Evolutionary conservation across 1,139 yeast species (phyloP).

Genomic region (Debaryomyces singareniensis): DNA sequence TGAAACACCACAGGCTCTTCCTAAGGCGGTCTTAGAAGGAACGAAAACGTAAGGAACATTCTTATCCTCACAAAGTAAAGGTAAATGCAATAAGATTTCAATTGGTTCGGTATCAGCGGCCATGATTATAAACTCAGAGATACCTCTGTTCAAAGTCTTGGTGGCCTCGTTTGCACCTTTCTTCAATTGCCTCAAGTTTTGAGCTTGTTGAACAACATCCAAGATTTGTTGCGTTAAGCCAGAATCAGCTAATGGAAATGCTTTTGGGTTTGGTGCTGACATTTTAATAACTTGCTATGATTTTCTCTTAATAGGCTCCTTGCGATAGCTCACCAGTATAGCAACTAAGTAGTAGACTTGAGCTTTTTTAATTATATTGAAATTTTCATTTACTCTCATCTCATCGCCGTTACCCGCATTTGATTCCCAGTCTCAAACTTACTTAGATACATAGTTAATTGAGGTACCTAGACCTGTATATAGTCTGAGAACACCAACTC

Average conservation of each 20-base stretch:
- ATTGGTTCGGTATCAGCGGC: constrained; percentile 99
- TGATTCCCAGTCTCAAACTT: background rate
- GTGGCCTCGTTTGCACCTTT: constrained; percentile 99
- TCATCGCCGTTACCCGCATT: constrained; percentile 1
- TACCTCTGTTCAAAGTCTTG: constrained; percentile 99
- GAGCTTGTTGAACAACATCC: constrained; percentile 97
- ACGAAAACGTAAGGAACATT: constrained; percentile 98
- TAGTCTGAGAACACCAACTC: background rate
- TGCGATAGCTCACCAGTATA: constrained; percentile 48
- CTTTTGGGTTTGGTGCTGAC: constrained; percentile 89
- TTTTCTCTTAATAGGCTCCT: constrained; percentile 73
- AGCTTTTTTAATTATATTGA: background rate
- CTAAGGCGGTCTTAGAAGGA: constrained; percentile 96
- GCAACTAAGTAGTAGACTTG: background rate
- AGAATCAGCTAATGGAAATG: constrained; percentile 98
- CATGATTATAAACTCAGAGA: constrained; percentile 98
- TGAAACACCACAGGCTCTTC: constrained; percentile 99
- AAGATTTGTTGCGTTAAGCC: constrained; percentile 93
- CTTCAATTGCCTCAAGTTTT: constrained; percentile 96
- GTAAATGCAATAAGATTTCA: constrained; percentile 95
- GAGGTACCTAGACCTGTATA: constrained; percentile 1
- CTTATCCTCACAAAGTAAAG: constrained; percentile 97
- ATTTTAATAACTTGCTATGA: constrained; percentile 22
- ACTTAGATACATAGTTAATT: background rate
- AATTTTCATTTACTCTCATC: background rate